phyloP scores from a whole-genome alignment of 306 rosid genomes.

The Pyrus betulifolia region DNA sequence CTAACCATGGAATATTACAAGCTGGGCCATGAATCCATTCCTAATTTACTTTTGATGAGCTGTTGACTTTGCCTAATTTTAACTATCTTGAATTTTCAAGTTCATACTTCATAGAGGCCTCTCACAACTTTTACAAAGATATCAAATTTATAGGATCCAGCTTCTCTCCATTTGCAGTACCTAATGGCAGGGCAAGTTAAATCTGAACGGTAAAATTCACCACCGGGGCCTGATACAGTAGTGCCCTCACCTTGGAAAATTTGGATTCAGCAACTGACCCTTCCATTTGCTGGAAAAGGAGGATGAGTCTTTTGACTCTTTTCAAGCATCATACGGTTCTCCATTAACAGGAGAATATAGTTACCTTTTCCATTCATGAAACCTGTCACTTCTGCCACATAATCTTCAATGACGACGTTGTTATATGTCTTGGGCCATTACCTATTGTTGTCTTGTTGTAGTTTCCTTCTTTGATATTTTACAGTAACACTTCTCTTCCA shows the following conservation, averaged over 20 bases:
- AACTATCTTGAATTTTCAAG: not conserved
- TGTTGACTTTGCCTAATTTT: not conserved
- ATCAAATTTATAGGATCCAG: not conserved
- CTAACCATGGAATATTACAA: not conserved
- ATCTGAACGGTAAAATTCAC: not conserved
- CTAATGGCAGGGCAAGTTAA: not conserved
- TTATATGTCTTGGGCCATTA: not conserved
- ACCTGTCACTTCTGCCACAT: not conserved
- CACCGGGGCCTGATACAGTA: not conserved
- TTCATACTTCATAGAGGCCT: not conserved
- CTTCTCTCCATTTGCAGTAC: not conserved
- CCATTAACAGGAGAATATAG: not conserved
- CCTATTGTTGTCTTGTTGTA: not conserved
- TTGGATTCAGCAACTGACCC: not conserved
- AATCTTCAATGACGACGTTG: not conserved
- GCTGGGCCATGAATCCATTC: not conserved
- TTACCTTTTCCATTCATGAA: not conserved
- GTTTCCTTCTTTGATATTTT: not conserved
- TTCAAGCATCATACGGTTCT: not conserved
- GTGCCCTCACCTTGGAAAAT: not conserved
- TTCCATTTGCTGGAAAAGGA: not conserved
- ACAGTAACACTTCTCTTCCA: not conserved
- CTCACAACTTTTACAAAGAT: not conserved
- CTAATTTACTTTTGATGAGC: not conserved
- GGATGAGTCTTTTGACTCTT: not conserved